Conservation (phyloP, 768 basidiomycete genomes). For the Serendipita sp. region DNA sequence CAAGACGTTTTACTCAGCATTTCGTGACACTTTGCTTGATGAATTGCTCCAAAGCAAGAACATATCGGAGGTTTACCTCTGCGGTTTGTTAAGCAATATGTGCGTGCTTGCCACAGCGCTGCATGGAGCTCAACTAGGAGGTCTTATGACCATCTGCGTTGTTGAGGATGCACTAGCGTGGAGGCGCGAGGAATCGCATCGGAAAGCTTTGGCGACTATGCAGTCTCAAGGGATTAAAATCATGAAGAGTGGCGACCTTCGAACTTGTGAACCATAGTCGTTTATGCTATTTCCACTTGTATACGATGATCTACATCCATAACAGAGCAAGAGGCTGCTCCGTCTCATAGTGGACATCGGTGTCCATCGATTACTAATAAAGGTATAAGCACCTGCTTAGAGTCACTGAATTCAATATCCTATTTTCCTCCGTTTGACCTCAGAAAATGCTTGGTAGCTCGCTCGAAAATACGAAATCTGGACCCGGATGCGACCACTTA, state of each 20-base stretch:
- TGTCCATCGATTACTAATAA: too few relatives aligned
- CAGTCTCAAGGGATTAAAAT: neutral
- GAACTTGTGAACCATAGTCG: too few relatives aligned
- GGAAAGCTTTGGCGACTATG: neutral
- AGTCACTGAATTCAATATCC: neutral
- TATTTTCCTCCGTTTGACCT: too few relatives aligned
- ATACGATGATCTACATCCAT: too few relatives aligned
- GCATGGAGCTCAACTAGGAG: neutral
- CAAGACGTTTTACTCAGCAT: neutral
- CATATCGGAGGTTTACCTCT: neutral
- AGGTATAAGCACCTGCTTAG: neutral
- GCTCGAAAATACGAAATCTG: neutral
- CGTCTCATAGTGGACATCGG: too few relatives aligned
- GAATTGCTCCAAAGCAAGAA: neutral
- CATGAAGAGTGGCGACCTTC: neutral
- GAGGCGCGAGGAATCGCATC: neutral
- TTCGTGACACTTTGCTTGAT: neutral
- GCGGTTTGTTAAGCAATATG: neutral
- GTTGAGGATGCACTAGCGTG: neutral
- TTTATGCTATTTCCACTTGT: too few relatives aligned
- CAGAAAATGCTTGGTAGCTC: neutral
- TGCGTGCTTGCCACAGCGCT: neutral
- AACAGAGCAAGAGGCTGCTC: too few relatives aligned
- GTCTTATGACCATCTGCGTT: neutral
- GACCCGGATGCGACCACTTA: slow-evolving; percentile 7